These are phyloP conservation scores for Fusarium chuoi DNA, from an alignment of 2,329 filamentous ascomycete species.

Conservation along the genomic window DNA sequence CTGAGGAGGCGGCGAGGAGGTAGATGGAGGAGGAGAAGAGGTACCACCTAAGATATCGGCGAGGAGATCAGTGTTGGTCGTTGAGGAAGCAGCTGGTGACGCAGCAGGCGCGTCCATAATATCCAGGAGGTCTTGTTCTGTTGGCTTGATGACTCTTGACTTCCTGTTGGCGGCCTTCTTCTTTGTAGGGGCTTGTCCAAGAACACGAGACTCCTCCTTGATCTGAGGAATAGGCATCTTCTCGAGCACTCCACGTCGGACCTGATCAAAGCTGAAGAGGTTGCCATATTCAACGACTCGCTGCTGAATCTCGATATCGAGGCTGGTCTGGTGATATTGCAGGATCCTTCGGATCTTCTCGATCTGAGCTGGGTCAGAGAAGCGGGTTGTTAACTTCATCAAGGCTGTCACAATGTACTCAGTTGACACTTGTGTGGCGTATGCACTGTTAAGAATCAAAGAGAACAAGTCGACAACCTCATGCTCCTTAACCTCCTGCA, in stretches of 20 bases:
- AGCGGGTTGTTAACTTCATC: slow-evolving; percentile 92
- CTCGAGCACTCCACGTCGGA: slow-evolving; percentile 89
- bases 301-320: slow-evolving; percentile 96
- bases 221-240: slow-evolving; percentile 99
- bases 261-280: slow-evolving; percentile 88
- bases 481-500: slow-evolving; percentile 81
- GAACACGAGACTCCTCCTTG: slow-evolving; percentile 90
- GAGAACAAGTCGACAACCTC: slow-evolving; percentile 94
- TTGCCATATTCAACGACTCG: slow-evolving; percentile 95
- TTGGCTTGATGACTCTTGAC: slow-evolving; percentile 81
- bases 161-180: slow-evolving; percentile 78
- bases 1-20: slow-evolving; percentile 60
- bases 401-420: slow-evolving; percentile 96
- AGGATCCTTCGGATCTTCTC: slow-evolving; percentile 86
- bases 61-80: slow-evolving; percentile 85
- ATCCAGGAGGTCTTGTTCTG: slow-evolving; percentile 92
- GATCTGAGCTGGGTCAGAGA: slow-evolving; percentile 85
- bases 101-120: slow-evolving; percentile 81
- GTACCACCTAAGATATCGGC: slow-evolving; percentile 89
- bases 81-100: slow-evolving; percentile 61
- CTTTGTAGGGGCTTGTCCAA: slow-evolving; percentile 81
- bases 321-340: slow-evolving; percentile 80
- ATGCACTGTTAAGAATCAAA: slow-evolving; percentile 92
- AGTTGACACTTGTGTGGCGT: slow-evolving; percentile 88
- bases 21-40: slow-evolving; percentile 55